Evolutionary conservation across 768 basidiomycete genomes (phyloP).

Genomic region (Panus rudis): DNA sequence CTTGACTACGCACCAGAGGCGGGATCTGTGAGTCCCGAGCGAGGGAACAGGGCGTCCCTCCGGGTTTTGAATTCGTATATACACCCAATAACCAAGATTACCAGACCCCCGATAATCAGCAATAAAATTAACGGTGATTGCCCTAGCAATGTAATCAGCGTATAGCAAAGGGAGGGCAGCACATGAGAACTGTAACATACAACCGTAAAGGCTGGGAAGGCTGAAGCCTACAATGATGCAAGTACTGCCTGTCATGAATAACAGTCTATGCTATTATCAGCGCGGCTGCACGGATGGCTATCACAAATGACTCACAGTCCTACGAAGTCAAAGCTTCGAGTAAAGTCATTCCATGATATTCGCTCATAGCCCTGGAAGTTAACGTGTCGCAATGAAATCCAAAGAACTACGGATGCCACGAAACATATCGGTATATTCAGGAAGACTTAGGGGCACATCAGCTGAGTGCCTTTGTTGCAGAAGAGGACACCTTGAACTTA

Average conservation of each 20-base stretch:
- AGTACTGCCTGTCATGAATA: conserved; percentile 72
- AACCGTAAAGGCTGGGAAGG: conserved; percentile 60
- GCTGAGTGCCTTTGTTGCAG: conserved; percentile 8
- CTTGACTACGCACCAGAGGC: conserved; percentile 44
- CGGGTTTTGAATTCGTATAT: conserved; percentile 62
- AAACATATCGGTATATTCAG: conserved; percentile 75
- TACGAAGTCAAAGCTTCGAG: conserved; percentile 62
- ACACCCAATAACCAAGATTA: conserved; percentile 50
- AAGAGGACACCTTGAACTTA: conserved; percentile 34
- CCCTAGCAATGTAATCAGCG: conserved; percentile 46
- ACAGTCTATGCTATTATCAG: conserved; percentile 35
- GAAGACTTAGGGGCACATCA: conserved; percentile 47
- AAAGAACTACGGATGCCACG: conserved; percentile 49
- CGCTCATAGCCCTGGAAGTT: conserved; percentile 36
- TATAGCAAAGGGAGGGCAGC: conserved; percentile 6
- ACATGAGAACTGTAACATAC: conserved; percentile 29
- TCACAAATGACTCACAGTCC: conserved; percentile 54
- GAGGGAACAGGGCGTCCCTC: conserved; percentile 69
- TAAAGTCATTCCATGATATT: conserved; percentile 51
- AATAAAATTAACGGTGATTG: conserved; percentile 50
- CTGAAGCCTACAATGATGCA: conserved; percentile 76
- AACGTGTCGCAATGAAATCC: conserved; percentile 53
- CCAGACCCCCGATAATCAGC: conserved; percentile 49
- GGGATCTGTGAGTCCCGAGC: conserved; percentile 48
- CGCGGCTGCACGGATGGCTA: neutral